Evolutionary conservation across 768 basidiomycete genomes (phyloP).

Genomic region (Nidularia pulvinata): DNA sequence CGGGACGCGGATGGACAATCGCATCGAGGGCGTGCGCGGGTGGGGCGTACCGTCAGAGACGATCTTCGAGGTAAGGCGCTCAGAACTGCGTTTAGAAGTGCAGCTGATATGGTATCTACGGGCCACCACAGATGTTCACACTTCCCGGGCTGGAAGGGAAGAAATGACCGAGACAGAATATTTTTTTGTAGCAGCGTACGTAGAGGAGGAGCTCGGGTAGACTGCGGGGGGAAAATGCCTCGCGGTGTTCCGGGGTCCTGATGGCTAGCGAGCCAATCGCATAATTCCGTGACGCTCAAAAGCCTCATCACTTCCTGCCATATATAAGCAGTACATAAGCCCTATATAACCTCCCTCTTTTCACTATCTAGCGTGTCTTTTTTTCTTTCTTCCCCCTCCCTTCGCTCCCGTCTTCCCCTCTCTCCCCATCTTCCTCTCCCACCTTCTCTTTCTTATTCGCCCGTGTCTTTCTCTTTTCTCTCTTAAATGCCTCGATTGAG

Average conservation of each 20-base stretch:
- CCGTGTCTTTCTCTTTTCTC: slow-evolving; percentile 6
- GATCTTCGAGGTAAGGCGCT: slow-evolving; percentile 52
- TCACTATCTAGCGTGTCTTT: too few relatives aligned
- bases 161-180: slow-evolving; percentile 12
- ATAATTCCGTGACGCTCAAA: slow-evolving; percentile 45
- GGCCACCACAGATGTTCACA: slow-evolving; percentile 61
- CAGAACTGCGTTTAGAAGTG: background rate
- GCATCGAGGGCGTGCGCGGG: slow-evolving; percentile 51
- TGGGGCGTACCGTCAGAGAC: slow-evolving; percentile 67
- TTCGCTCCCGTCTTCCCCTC: slow-evolving; percentile 2
- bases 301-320: slow-evolving; percentile 33
- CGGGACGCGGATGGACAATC: slow-evolving; percentile 57
- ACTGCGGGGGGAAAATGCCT: slow-evolving; percentile 21
- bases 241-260: slow-evolving; percentile 27
- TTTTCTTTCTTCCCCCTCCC: slow-evolving; percentile 5
- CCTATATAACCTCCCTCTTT: background rate
- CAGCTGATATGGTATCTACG: background rate
- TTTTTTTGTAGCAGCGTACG: slow-evolving; percentile 7
- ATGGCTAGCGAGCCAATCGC: slow-evolving; percentile 34
- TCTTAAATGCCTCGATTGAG: too few relatives aligned
- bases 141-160: slow-evolving; percentile 43
- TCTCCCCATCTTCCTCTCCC: background rate
- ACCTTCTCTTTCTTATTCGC: slow-evolving; percentile 3
- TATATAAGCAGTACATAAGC: slow-evolving; percentile 21
- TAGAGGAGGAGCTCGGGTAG: background rate